phyloP scores from a whole-genome alignment of 2,329 filamentous ascomycete genomes.

The Monosporascus sp. region DNA sequence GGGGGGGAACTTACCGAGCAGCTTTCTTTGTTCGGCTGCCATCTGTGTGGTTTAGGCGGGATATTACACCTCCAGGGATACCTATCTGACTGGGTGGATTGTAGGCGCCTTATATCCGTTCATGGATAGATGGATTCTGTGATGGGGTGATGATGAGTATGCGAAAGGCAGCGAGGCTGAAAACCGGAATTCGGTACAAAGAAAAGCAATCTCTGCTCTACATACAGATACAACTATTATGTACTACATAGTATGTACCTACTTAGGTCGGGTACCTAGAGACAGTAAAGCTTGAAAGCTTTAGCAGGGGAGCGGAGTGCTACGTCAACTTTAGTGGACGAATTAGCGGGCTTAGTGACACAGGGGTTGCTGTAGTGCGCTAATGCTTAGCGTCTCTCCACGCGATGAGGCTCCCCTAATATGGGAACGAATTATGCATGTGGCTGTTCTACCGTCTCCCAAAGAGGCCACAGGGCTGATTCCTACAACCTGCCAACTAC shows the following conservation, averaged over 20 bases:
- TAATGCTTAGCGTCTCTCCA: background rate
- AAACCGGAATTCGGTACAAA: conserved; percentile 3
- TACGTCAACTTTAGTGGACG: background rate
- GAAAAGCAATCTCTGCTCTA: background rate
- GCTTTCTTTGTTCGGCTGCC: conserved; percentile 96
- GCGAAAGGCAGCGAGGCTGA: conserved; percentile 15
- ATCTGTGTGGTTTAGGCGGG: conserved; percentile 39
- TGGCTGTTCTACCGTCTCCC: background rate
- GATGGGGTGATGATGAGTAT: background rate
- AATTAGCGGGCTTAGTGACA: background rate
- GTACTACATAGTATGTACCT: too few relatives aligned
- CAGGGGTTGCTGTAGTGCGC: background rate
- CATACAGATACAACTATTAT: background rate
- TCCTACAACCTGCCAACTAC: background rate
- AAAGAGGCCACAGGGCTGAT: too few relatives aligned
- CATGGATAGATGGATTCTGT: background rate
- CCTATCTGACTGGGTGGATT: background rate
- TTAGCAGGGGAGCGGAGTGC: conserved; percentile 8
- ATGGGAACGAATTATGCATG: background rate
- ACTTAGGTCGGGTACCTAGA: too few relatives aligned
- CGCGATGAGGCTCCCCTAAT: background rate
- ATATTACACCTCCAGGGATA: too few relatives aligned
- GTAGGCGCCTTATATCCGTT: too few relatives aligned
- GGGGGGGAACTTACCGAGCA: conserved; percentile 59
- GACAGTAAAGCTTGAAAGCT: conserved; percentile 6